Percentiles rank a stretch among this genome's conserved stretches.
Conservation (phyloP, 2,329 filamentous ascomycete genomes). For the Coniella lustricola region DNA sequence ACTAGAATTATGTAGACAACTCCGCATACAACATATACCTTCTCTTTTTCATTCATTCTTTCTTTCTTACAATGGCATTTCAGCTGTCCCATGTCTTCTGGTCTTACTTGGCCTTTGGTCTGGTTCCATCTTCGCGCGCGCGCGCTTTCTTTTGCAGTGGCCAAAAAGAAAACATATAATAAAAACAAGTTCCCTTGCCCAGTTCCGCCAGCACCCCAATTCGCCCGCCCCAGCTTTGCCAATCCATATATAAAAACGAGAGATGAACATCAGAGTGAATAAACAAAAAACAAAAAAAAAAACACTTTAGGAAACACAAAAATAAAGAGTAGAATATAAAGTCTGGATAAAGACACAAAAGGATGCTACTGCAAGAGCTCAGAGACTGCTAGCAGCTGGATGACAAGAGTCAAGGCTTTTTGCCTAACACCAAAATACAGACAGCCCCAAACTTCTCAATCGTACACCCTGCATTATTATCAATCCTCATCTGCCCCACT, state of each 20-base stretch:
- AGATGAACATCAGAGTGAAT: background rate
- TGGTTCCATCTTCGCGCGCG: too few species aligned
- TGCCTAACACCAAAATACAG: too few species aligned
- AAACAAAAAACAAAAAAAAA: background rate
- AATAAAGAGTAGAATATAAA: background rate
- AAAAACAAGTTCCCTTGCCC: background rate
- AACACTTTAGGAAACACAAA: background rate
- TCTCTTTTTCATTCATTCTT: too few species aligned
- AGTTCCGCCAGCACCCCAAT: background rate
- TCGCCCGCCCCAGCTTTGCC: background rate
- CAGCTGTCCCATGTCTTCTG: too few species aligned
- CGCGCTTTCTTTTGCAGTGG: background rate
- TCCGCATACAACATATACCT: too few species aligned
- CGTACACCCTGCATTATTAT: too few species aligned
- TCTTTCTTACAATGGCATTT: too few species aligned
- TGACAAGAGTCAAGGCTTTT: too few species aligned
- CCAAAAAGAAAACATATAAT: background rate
- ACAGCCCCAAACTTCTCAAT: too few species aligned
- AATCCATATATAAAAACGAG: background rate
- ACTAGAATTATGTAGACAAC: too few species aligned
- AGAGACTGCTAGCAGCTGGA: background rate
- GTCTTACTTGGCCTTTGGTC: too few species aligned
- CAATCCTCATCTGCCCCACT: background rate
- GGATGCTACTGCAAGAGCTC: background rate
- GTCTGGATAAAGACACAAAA: background rate